These are phyloP conservation scores for Candida namnaoensis DNA, from an alignment of 805 yeast species.

Conservation along the genomic window DNA sequence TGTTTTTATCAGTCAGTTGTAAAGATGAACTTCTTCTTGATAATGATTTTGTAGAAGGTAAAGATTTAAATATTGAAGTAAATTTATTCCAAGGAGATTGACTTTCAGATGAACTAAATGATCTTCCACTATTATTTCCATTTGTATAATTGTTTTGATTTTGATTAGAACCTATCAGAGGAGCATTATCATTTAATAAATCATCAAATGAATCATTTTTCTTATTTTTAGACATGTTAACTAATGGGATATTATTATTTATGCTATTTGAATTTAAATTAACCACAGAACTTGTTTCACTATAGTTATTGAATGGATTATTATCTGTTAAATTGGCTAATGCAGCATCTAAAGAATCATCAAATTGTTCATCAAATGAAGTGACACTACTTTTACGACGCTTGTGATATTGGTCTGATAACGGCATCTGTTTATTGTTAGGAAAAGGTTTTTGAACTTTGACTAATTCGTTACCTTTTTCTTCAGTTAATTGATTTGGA, in stretches of 20 bases:
- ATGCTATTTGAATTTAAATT: constrained; percentile 17
- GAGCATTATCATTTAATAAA: constrained; percentile 9
- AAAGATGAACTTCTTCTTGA: constrained; percentile 10
- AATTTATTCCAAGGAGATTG: too few species aligned
- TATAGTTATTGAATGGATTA: constrained; percentile 22
- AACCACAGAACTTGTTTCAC: constrained; percentile 10
- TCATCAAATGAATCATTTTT: constrained; percentile 18
- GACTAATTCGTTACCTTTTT: background rate
- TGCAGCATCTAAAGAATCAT: constrained; percentile 58
- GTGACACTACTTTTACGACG: constrained; percentile 24
- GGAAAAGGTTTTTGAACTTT: background rate
- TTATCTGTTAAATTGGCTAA: constrained; percentile 37
- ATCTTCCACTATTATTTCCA: constrained; percentile 15
- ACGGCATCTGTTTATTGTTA: constrained; percentile 9
- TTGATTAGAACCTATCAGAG: constrained; percentile 4
- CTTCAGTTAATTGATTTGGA: too few species aligned
- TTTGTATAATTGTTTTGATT: constrained; percentile 15
- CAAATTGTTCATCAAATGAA: constrained; percentile 54
- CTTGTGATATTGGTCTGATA: constrained; percentile 4
- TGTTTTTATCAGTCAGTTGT: constrained; percentile 18
- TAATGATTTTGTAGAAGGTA: constrained; percentile 6
- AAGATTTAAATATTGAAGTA: too few species aligned
- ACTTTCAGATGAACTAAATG: background rate
- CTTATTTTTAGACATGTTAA: constrained; percentile 18
- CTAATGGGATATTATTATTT: constrained; percentile 22